Evolutionary conservation across 106 monocot genomes (phyloP), one percentile per base, ranked within the genome.

Genomic region (Dendrobium officinale): DNA sequence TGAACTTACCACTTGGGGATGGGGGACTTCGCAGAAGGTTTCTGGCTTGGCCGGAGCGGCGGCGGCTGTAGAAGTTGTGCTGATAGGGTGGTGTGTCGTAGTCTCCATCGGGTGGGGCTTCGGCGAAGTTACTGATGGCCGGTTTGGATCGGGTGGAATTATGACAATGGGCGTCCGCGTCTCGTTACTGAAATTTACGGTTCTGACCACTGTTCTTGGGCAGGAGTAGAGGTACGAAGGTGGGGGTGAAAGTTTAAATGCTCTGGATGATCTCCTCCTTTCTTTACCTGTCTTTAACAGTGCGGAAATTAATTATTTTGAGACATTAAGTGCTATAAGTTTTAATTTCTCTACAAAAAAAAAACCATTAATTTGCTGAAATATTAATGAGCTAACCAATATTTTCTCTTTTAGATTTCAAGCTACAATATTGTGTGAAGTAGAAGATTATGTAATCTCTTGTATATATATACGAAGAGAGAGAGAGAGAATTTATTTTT

Each of bases 121-220:
- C 3, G 76, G 1, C 0, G 19, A 1, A 4, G 61, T 33, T 2
- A 81, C 29, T 0, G 33, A 42, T 9, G 22, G 44, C 27, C 27
- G 27, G 27, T 75, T 37, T 0, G 72, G 54, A 16, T 55, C 79
- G 0, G 88, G 73, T 0, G 90, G 84, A 54, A 86, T 81, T 16
- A 87, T 72, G 73, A 83, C 31, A 19, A 88, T 64, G 16, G 88
- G 86, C 81, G 77, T 82, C 51, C 5, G 11, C 49, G 49, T 59
- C 44, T 82, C 67, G 67, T 77, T 48, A 78, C 82, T 77, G 84
- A 90, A 90, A 19, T 85, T 86, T 17, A 92, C 92, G 9, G 88
- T 75, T 77, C 79, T 88, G 16, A 75, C 80, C 82, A 79, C 67
- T 7, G 90, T 26, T 29, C 77, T 73, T 40, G 75, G 40, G 79